Conservation (phyloP, 352 stramenopile genomes). For the Vaucheria bursata region DNA sequence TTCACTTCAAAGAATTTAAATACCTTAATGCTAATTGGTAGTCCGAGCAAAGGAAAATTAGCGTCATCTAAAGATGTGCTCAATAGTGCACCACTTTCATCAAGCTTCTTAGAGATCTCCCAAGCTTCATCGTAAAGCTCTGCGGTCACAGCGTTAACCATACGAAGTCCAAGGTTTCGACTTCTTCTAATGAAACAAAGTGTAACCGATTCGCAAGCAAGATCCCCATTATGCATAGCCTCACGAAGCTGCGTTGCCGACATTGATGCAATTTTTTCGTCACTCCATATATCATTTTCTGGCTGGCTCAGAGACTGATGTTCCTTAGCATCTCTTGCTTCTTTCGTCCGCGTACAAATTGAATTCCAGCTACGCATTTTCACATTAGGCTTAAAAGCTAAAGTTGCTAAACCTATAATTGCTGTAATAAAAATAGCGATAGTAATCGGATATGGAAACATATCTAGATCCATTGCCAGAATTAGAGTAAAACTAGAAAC, state of each 20-base stretch:
- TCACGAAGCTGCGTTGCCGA: not conserved
- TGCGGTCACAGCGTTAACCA: conserved; percentile 30
- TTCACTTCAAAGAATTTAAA: conserved; percentile 49
- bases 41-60: not conserved
- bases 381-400: no score
- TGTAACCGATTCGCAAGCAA: not conserved
- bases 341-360: no score
- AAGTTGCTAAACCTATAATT: no score
- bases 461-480: no score
- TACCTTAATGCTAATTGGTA: conserved; percentile 54
- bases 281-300: no score
- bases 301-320: no score
- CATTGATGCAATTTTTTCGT: not conserved
- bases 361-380: no score
- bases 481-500: no score
- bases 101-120: conserved; percentile 3
- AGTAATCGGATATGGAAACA: no score
- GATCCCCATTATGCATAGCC: conserved; percentile 6
- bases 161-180: not conserved
- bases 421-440: no score
- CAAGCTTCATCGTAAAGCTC: conserved; percentile 47
- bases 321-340: no score
- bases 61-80: not conserved
- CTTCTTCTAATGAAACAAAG: not conserved
- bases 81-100: not conserved